phyloP scores from a whole-genome alignment of 2,329 filamentous ascomycete genomes.

The Leptographium lundbergii region DNA sequence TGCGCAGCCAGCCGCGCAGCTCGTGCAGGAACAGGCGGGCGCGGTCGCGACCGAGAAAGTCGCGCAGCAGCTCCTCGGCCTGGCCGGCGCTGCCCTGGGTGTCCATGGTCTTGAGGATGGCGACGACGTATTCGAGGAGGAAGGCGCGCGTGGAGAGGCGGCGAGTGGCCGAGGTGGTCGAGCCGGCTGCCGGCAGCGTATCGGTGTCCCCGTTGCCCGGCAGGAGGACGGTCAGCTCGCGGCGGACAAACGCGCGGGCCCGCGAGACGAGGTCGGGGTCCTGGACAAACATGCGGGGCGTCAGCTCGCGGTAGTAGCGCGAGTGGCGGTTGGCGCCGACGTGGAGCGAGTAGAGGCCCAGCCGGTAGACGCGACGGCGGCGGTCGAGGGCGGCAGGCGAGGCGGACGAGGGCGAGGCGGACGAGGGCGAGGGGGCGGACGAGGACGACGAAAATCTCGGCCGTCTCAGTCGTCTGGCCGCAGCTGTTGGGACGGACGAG shows the following conservation, averaged over 20 bases:
- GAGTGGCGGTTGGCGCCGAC: conserved; percentile 73
- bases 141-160: conserved; percentile 42
- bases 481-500: neutral
- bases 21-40: conserved; percentile 74
- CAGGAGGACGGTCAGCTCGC: conserved; percentile 58
- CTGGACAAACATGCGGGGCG: conserved; percentile 48
- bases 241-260: conserved; percentile 67
- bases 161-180: neutral
- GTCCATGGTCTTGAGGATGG: conserved; percentile 72
- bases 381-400: conserved; percentile 31
- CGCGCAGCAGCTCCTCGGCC: conserved; percentile 65
- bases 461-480: neutral
- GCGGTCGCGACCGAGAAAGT: conserved; percentile 64
- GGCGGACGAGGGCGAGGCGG: conserved; percentile 1
- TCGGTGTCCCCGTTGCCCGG: neutral
- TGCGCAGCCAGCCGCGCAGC: conserved; percentile 67
- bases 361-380: conserved; percentile 60
- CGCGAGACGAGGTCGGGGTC: conserved; percentile 60
- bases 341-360: conserved; percentile 63
- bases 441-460: neutral
- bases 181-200: neutral
- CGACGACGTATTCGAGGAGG: conserved; percentile 72
- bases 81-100: conserved; percentile 66
- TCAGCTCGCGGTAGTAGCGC: conserved; percentile 62
- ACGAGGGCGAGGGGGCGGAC: too few relatives aligned